Base-by-base conservation (phyloP, 164 flowering plant genomes). In the Stephania japonica region DNA sequence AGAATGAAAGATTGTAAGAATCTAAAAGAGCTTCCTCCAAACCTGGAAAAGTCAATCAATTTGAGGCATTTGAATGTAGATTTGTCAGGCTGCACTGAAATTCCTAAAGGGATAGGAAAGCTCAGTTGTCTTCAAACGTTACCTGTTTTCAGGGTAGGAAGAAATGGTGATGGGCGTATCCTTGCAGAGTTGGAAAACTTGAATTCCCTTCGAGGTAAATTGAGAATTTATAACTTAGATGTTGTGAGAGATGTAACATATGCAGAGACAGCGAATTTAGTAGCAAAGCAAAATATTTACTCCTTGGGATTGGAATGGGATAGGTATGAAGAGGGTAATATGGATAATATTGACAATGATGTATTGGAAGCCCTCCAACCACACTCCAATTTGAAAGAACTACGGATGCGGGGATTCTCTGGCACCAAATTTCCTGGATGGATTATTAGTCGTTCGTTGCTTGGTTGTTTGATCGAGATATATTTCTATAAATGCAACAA, bases 341-440 rank as follows among this genome's bases (percentile, higher is more conserved):
- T n/a, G n/a, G n/a, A 25, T 10, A 32, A n/a, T n/a, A n/a, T 49
- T 2, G 43, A n/a, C 16, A 13, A 5, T 18, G 18, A 13, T 68
- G 78, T 71, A 44, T 23, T 78, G 5, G 76, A 77, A 25, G 70
- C 18, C 24, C 73, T 77, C 38, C 79, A 70, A 32, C 77, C 77
- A 11, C 76, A 73, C 41, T 32, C 50, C n/a, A 53, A 69, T 43
- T 50, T 73, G 27, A 43, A 78, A 49, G 6, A 4, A 19, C 26
- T 78, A 19, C 0, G 0, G 0, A 74, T 78, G 0, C 0, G 9
- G 5, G 5, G 53, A 2, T 78, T 21, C 21, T 14, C 7, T 16
- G 80, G 74, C 42, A 32, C 38, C 5, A 47, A 72, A 27, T 50
- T 71, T 32, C 75, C 72, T 0, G 5, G 11, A 1, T 71, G 75